A percentile compares a stretch with the other conserved stretches of the same genome.
Evolutionary conservation across 2,329 filamentous ascomycete species (phyloP).

Genomic region (Exophiala spinifera): DNA sequence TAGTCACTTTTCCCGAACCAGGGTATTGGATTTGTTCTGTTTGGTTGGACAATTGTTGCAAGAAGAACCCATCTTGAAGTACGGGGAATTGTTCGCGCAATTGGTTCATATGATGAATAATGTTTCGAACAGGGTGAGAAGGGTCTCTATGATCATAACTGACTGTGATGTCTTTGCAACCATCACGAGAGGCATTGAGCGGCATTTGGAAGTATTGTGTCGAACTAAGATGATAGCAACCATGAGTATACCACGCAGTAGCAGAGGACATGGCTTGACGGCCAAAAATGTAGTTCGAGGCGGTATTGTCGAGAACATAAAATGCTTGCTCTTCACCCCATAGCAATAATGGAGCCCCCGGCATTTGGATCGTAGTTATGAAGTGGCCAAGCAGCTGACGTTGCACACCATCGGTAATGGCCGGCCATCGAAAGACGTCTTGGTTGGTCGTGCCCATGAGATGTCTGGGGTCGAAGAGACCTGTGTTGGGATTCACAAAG

Average conservation of each 20-base stretch:
- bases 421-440: slow-evolving; percentile 64
- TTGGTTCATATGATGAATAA: slow-evolving; percentile 61
- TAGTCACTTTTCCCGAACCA: slow-evolving; percentile 52
- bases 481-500: slow-evolving; percentile 58
- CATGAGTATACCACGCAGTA: slow-evolving; percentile 62
- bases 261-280: slow-evolving; percentile 61
- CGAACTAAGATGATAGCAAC: slow-evolving; percentile 58
- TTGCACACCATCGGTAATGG: slow-evolving; percentile 56
- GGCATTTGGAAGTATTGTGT: slow-evolving; percentile 59
- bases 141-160: slow-evolving; percentile 62
- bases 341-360: slow-evolving; percentile 58
- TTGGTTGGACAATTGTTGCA: slow-evolving; percentile 57
- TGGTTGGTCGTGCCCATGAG: slow-evolving; percentile 65
- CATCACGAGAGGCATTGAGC: slow-evolving; percentile 51
- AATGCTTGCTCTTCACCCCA: slow-evolving; percentile 67
- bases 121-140: slow-evolving; percentile 58
- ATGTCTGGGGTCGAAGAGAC: slow-evolving; percentile 61
- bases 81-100: slow-evolving; percentile 56
- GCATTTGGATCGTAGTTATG: slow-evolving; percentile 58
- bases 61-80: slow-evolving; percentile 57
- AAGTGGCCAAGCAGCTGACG: slow-evolving; percentile 58
- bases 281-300: slow-evolving; percentile 63
- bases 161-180: slow-evolving; percentile 48
- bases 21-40: slow-evolving; percentile 51
- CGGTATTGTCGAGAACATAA: slow-evolving; percentile 63